A percentile compares a stretch with the other conserved stretches of the same genome.
These are phyloP conservation scores for Angomonas ambiguus DNA, from an alignment of 208 protist genomes.

Conservation along the genomic window DNA sequence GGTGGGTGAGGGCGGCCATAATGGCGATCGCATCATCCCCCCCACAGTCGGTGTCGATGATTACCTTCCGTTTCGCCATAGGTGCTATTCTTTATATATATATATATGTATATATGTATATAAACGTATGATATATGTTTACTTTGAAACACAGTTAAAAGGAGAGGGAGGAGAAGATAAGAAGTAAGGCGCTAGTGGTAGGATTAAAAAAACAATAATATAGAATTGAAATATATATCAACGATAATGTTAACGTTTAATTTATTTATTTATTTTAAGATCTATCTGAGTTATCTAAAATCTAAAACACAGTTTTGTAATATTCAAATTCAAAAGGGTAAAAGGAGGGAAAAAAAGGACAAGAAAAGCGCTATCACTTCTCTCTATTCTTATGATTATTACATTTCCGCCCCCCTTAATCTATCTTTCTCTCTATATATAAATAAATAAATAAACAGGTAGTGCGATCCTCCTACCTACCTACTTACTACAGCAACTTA, in stretches of 20 bases:
- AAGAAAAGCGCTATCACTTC: neutral
- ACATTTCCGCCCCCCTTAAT: no score
- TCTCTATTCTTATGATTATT: neutral
- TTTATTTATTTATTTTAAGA: neutral
- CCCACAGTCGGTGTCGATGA: slow-evolving; percentile 84
- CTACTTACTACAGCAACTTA: no score
- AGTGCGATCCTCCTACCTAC: no score
- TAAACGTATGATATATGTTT: neutral
- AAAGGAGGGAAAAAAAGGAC: neutral
- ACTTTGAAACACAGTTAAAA: no score
- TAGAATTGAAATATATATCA: neutral
- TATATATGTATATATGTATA: neutral
- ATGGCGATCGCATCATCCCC: slow-evolving; percentile 84
- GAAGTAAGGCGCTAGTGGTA: neutral
- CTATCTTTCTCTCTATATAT: neutral
- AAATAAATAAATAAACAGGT: no score
- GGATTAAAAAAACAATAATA: neutral
- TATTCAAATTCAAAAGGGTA: neutral
- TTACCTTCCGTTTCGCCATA: slow-evolving; percentile 68
- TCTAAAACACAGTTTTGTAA: neutral
- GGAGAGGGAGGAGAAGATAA: neutral
- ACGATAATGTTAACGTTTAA: neutral
- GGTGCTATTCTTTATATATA: neutral
- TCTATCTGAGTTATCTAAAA: neutral
- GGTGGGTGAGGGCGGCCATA: slow-evolving; percentile 67